Base-by-base conservation (phyloP, 1,139 yeast genomes). In the Candida tunisiensis region DNA sequence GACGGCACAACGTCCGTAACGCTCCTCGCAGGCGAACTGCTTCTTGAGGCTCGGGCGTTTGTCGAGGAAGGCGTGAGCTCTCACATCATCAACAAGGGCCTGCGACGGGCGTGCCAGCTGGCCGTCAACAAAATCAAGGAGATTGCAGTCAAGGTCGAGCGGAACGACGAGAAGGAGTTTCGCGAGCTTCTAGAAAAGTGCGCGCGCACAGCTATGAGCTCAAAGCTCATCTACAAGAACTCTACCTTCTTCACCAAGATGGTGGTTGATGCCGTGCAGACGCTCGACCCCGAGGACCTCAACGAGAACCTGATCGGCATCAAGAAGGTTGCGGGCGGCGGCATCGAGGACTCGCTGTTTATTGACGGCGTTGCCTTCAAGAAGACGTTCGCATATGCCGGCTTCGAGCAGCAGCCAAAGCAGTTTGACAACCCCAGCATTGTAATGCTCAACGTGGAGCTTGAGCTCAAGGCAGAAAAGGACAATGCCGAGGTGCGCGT, bases 401-500 rank as follows among this genome's bases (percentile, higher is more conserved):
- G 96, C 8, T 88, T 88, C 52, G 99, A 88, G 55, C 99, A 88
- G 59, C 98, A 91, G 55, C 99, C 98, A 28, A 88, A 88, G 54
- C 58, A 54, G 31, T 82, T 91, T 49, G 45, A 47, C 10, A 60
- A 79, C 49, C 94, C 99, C 26, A 80, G 75, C 52, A 73, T 91
- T 39, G 60, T 88, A 32, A 72, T 74, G 42, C 63, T 88, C 45
- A 88, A 91, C 49, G 88, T 91, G 21, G 99, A 88, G 52, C 64
- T 88, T 39, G 99, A 88, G 57, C 69, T 88, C 47, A 88, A 88
- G 59, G 96, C 98, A 2, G 99, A 88, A 57, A 85, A 82, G 59
- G 99, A 88, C 53, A 88, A 88, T 49, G 99, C 99, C n/a, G 99
- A 88, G 60, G 96, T 88, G 18, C 70, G 98, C 42, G 92, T 88